Percentiles rank a stretch among this genome's conserved stretches.
These are phyloP conservation scores for Aspergillus sojae DNA, from an alignment of 2,329 filamentous ascomycete species.

Conservation along the genomic window DNA sequence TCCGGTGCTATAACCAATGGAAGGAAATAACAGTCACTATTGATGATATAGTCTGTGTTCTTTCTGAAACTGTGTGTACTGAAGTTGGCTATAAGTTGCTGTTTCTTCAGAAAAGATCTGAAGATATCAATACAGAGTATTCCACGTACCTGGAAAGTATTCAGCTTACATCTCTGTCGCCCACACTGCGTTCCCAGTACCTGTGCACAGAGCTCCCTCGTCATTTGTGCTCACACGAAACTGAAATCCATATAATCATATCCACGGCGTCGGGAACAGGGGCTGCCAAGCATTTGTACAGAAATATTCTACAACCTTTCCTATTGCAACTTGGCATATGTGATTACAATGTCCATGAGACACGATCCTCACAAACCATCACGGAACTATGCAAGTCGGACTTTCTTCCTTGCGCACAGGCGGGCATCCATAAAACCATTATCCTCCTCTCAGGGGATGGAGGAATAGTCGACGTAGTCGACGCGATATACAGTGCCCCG, in stretches of 20 bases:
- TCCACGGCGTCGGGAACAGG: constrained; percentile 68
- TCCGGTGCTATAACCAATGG: constrained; percentile 24
- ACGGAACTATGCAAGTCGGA: constrained; percentile 59
- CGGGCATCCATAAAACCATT: constrained; percentile 60
- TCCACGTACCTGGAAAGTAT: constrained; percentile 19
- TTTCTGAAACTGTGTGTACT: constrained; percentile 14
- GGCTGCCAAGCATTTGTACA: constrained; percentile 59
- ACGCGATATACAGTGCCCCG: constrained; percentile 54
- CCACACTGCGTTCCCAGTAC: constrained; percentile 19
- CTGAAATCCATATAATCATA: constrained; percentile 61
- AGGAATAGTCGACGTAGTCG: constrained; percentile 79
- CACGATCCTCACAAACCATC: constrained; percentile 65
- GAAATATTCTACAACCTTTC: constrained; percentile 58
- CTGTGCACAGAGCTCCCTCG: constrained; percentile 22
- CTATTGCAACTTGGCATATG: constrained; percentile 51
- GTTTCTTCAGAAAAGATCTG: constrained; percentile 21
- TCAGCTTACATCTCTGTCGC: constrained; percentile 20
- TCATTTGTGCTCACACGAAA: constrained; percentile 19
- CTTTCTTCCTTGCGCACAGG: constrained; percentile 54
- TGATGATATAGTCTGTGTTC: constrained; percentile 29
- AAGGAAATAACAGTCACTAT: constrained; percentile 20
- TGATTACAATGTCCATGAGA: constrained; percentile 61
- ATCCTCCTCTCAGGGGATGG: constrained; percentile 87
- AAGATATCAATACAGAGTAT: constrained; percentile 1
- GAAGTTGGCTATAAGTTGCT: constrained; percentile 23